A percentile compares a stretch with the other conserved stretches of the same genome.
phyloP scores from a whole-genome alignment of 2,329 filamentous ascomycete species.

The Cercospora citrullina region DNA sequence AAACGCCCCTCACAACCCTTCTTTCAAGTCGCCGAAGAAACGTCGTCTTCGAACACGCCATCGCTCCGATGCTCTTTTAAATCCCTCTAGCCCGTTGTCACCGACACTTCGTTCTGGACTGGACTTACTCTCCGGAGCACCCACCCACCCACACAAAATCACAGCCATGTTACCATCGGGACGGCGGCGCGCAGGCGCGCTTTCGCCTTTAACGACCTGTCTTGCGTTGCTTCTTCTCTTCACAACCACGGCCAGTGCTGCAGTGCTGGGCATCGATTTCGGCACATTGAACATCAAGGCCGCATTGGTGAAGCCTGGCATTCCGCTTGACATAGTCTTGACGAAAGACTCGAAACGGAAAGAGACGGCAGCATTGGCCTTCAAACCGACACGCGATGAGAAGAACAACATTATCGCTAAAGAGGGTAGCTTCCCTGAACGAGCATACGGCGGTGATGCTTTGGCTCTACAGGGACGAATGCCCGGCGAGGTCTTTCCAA shows the following conservation, averaged over 20 bases:
- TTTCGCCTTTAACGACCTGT: slow-evolving; percentile 26
- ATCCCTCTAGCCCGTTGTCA: neutral
- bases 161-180: slow-evolving; percentile 29
- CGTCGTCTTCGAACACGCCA: neutral
- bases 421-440: slow-evolving; percentile 68
- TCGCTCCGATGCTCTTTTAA: slow-evolving; percentile 4
- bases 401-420: slow-evolving; percentile 55
- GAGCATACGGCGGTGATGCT: slow-evolving; percentile 89
- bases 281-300: slow-evolving; percentile 98
- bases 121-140: neutral
- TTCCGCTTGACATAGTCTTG: slow-evolving; percentile 94
- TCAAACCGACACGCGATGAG: slow-evolving; percentile 76
- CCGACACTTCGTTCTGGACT: neutral
- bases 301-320: slow-evolving; percentile 90
- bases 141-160: slow-evolving; percentile 7
- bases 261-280: slow-evolving; percentile 86
- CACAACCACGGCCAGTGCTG: slow-evolving; percentile 58
- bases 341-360: slow-evolving; percentile 98
- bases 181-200: slow-evolving; percentile 31
- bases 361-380: slow-evolving; percentile 85
- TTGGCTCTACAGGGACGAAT: slow-evolving; percentile 83
- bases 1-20: neutral
- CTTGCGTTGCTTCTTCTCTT: slow-evolving; percentile 54
- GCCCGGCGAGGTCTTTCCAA: slow-evolving; percentile 90
- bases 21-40: neutral